Base-by-base conservation (phyloP, 306 rosid species). In the Quillaja saponaria region DNA sequence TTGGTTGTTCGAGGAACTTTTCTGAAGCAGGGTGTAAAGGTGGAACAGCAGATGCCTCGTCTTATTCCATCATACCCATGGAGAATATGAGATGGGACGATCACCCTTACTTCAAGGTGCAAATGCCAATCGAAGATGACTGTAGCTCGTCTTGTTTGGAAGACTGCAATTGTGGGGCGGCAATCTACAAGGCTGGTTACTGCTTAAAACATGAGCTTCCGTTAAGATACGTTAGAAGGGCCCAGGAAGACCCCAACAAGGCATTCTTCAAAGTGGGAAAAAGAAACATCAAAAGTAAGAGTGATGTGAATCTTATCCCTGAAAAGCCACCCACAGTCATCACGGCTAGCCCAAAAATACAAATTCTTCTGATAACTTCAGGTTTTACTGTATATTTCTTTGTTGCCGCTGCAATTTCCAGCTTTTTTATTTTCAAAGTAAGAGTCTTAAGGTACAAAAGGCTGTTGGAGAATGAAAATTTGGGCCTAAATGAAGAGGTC, bases 111-210 rank as follows among this genome's bases (percentile, higher is more conserved):
- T 14, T 5, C 1, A 1, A 0, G 16, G 51, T 6, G 17, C 0
- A 2, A 8, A 63, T 58, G 56, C 1, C 12, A 6, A 5, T 8
- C 42, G 64, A 67, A 7, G 58, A 68, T 0, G n/a, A n/a, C n/a
- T 78, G 82, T 58, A 0, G 33, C 33, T 10, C 0, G 13, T 19
- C 75, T 46, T 78, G 82, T 47, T 63, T 72, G 40, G 41, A 19
- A 3, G 82, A 78, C 47, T 78, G 69, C 58, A 17, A 47, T 12
- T 78, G 79, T 11, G 68, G 61, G 53, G 82, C 73, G 63, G 76
- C 66, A 8, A 10, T 34, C 0, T 73, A 58, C 48, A n/a, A 15
- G 0, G 0, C 0, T 0, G 0, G 1, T 0, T 5, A 0, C 0
- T 78, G 83, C 72, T 47, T 2, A 17, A 78, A 53, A 56, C 66